These are phyloP conservation scores for Ogataea glucozyma DNA, from an alignment of 805 yeast species.

Conservation along the genomic window DNA sequence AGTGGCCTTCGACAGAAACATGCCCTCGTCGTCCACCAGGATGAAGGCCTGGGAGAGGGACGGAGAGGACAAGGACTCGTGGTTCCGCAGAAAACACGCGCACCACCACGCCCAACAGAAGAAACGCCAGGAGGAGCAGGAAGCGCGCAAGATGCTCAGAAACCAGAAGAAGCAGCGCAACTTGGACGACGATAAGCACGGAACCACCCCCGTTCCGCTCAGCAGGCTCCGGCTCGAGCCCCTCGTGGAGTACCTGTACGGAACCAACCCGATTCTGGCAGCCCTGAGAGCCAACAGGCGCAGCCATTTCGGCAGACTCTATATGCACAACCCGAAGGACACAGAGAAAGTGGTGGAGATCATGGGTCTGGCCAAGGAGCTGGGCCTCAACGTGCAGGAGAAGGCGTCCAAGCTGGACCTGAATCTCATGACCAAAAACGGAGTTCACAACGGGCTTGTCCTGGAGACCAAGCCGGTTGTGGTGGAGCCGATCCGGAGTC, in stretches of 20 bases:
- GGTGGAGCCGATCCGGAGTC: constrained; percentile 31
- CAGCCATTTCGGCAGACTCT: constrained; percentile 50
- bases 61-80: constrained; percentile 61
- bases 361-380: constrained; percentile 45
- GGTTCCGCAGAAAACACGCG: constrained; percentile 62
- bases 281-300: constrained; percentile 63
- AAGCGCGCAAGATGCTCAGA: constrained; percentile 10
- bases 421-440: constrained; percentile 60
- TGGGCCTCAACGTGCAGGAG: constrained; percentile 38
- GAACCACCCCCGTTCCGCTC: constrained; percentile 14
- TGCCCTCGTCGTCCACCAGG: constrained; percentile 39
- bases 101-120: constrained; percentile 61
- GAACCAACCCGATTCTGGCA: constrained; percentile 72
- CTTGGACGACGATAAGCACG: constrained; percentile 3
- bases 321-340: constrained; percentile 42
- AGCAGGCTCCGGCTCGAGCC: constrained; percentile 39
- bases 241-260: constrained; percentile 68
- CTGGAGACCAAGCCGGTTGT: constrained; percentile 61
- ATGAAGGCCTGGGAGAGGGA: constrained; percentile 68
- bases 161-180: constrained; percentile 19
- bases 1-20: constrained; percentile 42
- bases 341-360: constrained; percentile 42
- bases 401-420: constrained; percentile 48
- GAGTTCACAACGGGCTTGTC: constrained; percentile 80
- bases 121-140: constrained; percentile 26